Evolutionary conservation across 352 stramenopile species (phyloP), one percentile per base, ranked within the genome.

Genomic region (Pythium phragmitis): DNA sequence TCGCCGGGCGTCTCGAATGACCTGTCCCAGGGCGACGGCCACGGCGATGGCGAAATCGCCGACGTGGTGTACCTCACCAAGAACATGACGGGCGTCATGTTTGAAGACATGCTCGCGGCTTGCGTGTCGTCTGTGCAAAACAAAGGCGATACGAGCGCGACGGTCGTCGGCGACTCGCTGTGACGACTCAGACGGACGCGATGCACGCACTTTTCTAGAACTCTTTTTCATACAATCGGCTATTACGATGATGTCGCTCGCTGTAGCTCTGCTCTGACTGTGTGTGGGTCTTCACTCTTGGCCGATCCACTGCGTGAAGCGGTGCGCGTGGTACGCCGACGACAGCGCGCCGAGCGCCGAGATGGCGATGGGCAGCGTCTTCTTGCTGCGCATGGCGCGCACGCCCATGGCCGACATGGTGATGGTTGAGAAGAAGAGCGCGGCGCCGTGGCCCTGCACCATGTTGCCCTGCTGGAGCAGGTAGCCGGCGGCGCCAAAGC

Each of bases 11-110:
- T 92, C 23, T 80, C 70, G 19, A 85, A 79, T 56, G 71, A 79
- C 17, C 47, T 85, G 9, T 64, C 36, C 7, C 37, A 57, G 23
- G 34, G 37, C 21, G 65, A 70, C 9, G 34, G 42, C 21, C 60
- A 70, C 12, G 55, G 65, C 16, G 67, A 67, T 36, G 60, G 63
- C 11, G 61, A 78, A 26, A 76, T 89, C 14, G 80, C 84, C 21
- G 82, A 92, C 51, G 82, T 79, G 46, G 88, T 95, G 45, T 93
- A 92, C 63, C 70, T 95, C 39, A 95, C 86, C 39, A 87, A 85
- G 55, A 83, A 89, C 70, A 93, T 95, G 86, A 90, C 80, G 1
- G 86, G 82, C 34, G 80, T 91, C 57, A 93, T 95, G 84, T 93
- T 95, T 49, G 86, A 95, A 68, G 86, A 95, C 68, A 92, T 95